Evolutionary conservation across 176 grass and related monocot species (phyloP), one percentile per base, ranked within the genome.

Genomic region (Oryza glumipatula): DNA sequence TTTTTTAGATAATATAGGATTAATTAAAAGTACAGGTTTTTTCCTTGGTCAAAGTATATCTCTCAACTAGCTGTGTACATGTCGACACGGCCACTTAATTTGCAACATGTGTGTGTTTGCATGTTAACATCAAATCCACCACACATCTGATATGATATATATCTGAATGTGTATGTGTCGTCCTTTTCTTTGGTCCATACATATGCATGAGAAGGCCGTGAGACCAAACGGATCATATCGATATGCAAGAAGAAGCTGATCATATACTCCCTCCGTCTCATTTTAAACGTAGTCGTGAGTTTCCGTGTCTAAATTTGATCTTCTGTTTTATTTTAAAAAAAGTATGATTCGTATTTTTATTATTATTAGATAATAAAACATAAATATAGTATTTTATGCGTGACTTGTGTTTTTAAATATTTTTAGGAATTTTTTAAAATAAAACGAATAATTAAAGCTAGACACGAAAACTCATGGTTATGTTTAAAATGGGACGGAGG

Each of bases 101-200:
- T 1, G 65, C 72, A 76, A 76, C 39, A 76, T 24, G 77, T 70
- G 6, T 35, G 44, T 16, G 17, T 17, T 23, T n/a, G 33, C 72
- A 85, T 70, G 65, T 65, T 81, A 76, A 70, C 83, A 58, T 82
- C 72, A 65, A 52, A 38, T 38, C 36, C 36, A 38, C 36, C 36
- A 38, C 36, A 68, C 36, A 44, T 65, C 77, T n/a, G 65, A 71
- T 54, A 67, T 47, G 33, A 36, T 38, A 32, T 38, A 46, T 56
- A 13, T 33, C 2, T 24, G 30, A 16, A 67, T 11, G 4, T 16
- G 46, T 19, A 30, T 6, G 28, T 65, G 65, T 35, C 72, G 52
- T 89, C 66, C 5, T 77, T 89, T 89, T 77, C 43, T 61, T 61
- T 61, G 22, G 83, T 5, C 88, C 78, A 81, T 38, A 38, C 36